These are phyloP conservation scores for Mycena olivaceomarginata DNA, from an alignment of 768 basidiomycete species.

Conservation along the genomic window DNA sequence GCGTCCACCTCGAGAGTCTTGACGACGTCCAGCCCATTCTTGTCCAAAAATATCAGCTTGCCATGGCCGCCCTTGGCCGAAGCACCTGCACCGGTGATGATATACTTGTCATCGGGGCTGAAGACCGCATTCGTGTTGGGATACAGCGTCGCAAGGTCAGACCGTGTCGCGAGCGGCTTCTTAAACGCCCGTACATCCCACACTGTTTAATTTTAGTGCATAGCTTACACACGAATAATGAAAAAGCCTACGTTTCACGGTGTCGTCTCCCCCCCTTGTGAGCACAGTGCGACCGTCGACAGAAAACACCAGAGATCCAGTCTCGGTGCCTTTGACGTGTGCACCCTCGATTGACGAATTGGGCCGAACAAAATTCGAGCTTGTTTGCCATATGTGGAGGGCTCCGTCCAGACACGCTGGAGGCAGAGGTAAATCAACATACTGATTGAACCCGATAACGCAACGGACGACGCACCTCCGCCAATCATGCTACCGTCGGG, in stretches of 20 bases:
- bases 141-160: slow-evolving; percentile 85
- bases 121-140: slow-evolving; percentile 96
- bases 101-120: slow-evolving; percentile 94
- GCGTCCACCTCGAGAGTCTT: slow-evolving; percentile 82
- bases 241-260: slow-evolving; percentile 89
- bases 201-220: slow-evolving; percentile 67
- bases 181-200: slow-evolving; percentile 97
- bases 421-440: slow-evolving; percentile 34
- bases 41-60: slow-evolving; percentile 82
- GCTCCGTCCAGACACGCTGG: slow-evolving; percentile 94
- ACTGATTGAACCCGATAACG: slow-evolving; percentile 25
- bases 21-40: slow-evolving; percentile 80
- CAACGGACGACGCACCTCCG: slow-evolving; percentile 74
- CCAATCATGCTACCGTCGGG: slow-evolving; percentile 93
- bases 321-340: slow-evolving; percentile 90
- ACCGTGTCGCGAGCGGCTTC: slow-evolving; percentile 85
- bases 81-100: slow-evolving; percentile 90
- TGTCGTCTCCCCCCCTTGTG: slow-evolving; percentile 95
- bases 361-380: slow-evolving; percentile 95
- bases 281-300: slow-evolving; percentile 91
- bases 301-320: slow-evolving; percentile 91
- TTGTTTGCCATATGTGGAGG: slow-evolving; percentile 94
- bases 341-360: slow-evolving; percentile 91
- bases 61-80: slow-evolving; percentile 82
- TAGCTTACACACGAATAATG: slow-evolving; percentile 1